A percentile compares a stretch with the other conserved stretches of the same genome.
Conservation (phyloP, 2,329 filamentous ascomycete genomes). For the Fusarium praegraminearum region DNA sequence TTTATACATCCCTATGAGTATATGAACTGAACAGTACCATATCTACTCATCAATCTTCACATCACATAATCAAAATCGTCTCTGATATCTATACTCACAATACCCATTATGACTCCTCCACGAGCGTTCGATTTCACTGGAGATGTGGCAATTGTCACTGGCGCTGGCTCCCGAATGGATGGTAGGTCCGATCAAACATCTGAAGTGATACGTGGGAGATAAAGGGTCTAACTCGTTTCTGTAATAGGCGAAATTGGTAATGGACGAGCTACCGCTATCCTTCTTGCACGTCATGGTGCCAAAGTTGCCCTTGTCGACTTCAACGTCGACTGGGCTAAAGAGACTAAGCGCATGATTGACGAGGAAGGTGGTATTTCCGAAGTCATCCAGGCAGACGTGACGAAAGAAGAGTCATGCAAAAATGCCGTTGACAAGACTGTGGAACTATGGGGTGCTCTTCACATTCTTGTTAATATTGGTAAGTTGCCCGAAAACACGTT, state of each 20-base stretch:
- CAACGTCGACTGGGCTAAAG: slow-evolving; percentile 6
- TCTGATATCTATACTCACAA: not conserved
- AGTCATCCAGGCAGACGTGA: slow-evolving; percentile 13
- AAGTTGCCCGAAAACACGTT: not conserved
- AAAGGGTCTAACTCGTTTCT: not conserved
- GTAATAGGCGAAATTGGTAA: slow-evolving; percentile 13
- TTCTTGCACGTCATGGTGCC: slow-evolving; percentile 9
- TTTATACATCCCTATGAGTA: not conserved
- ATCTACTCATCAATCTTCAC: not conserved
- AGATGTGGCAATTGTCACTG: slow-evolving; percentile 11
- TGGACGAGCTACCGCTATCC: slow-evolving; percentile 7
- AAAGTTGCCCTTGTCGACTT: slow-evolving; percentile 11
- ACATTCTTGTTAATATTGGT: slow-evolving; percentile 18
- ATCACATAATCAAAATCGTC: too few relatives aligned
- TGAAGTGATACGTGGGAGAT: too few relatives aligned
- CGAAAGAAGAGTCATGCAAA: slow-evolving; percentile 9
- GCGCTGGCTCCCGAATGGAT: slow-evolving; percentile 10
- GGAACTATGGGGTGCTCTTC: slow-evolving; percentile 9
- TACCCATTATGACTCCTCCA: not conserved
- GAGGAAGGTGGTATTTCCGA: slow-evolving; percentile 9
- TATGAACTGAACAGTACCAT: not conserved
- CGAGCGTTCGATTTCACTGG: slow-evolving; percentile 4
- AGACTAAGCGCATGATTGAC: slow-evolving; percentile 17
- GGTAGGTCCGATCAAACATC: not conserved
- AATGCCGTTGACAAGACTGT: slow-evolving; percentile 10